Evolutionary conservation across 192 early-diverging fungal genomes (phyloP), one percentile per base, ranked within the genome.

Genomic region (Linnemannia zychae): DNA sequence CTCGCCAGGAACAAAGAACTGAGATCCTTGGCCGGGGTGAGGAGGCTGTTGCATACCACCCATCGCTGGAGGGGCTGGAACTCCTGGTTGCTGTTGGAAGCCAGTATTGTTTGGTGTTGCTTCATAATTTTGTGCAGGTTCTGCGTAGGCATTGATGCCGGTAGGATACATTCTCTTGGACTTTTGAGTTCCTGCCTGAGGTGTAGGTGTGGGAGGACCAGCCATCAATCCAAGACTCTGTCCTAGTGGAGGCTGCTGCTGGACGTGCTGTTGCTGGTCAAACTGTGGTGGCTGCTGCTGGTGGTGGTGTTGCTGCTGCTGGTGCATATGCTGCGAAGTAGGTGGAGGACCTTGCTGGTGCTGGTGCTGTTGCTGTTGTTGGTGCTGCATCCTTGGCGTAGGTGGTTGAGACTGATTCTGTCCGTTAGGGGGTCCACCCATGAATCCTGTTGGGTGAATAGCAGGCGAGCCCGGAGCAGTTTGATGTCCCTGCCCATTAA

Each of bases 91-190:
- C 67, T 78, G n/a, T n/a, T n/a, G 81, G 53, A 78, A 89, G 24
- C 74, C 71, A 0, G 24, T n/a, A 69, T 77, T 82, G 47, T 82
- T 78, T 16, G 83, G 84, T n/a, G 72, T 72, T 57, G 76, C 65
- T 52, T 78, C 81, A 36, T 87, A 86, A 2, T 74, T 22, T 17
- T 75, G 44, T 18, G 73, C 36, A 15, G 84, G 67, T 24, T 90
- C 90, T 24, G 78, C 60, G 50, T 90, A 92, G 0, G 88, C 75
- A 46, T 88, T 78, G 38, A 89, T 91, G 57, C 90, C 87, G 5
- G 89, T 82, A 22, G 91, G 91, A 78, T 92, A 92, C 81, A 89
- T 80, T 66, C 91, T 74, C 79, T 92, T 92, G 33, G 85, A 76
- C 69, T 88, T 87, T 53, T 87, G 88, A 13, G 80, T 20, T 69